phyloP scores from a whole-genome alignment of 768 basidiomycete species.

The Fistulinella prunicolor region DNA sequence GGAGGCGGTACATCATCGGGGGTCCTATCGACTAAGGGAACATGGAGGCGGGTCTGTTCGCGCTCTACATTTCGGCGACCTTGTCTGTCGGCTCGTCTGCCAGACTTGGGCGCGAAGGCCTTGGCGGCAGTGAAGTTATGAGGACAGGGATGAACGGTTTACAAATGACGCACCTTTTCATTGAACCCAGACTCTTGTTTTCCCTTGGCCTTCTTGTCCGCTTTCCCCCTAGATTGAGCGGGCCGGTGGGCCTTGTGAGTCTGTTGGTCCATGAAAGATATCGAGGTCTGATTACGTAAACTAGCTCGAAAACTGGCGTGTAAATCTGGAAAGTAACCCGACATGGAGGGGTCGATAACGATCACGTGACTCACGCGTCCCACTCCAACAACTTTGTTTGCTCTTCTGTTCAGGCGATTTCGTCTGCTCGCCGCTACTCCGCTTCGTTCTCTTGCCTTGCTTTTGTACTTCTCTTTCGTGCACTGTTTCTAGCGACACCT shows the following conservation, averaged over 20 bases:
- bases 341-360: conserved; percentile 11
- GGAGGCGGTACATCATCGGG: conserved; percentile 92
- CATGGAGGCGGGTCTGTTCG: conserved; percentile 93
- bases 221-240: conserved; percentile 66
- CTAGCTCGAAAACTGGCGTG: no score
- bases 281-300: no score
- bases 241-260: conserved; percentile 83
- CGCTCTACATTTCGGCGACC: conserved; percentile 89
- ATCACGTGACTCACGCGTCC: conserved; percentile 32
- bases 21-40: conserved; percentile 92
- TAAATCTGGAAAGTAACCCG: conserved; percentile 19
- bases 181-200: conserved; percentile 79
- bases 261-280: conserved; percentile 58
- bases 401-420: not conserved
- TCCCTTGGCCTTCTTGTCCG: conserved; percentile 73
- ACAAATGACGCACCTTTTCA: conserved; percentile 63
- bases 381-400: conserved; percentile 20
- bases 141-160: not conserved
- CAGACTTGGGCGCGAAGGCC: conserved; percentile 95
- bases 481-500: conserved; percentile 15
- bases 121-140: not conserved
- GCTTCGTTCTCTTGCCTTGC: conserved; percentile 8
- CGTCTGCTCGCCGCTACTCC: conserved; percentile 7
- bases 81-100: conserved; percentile 82
- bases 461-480: conserved; percentile 16